Evolutionary conservation across 805 yeast genomes (phyloP), one percentile per base, ranked within the genome.

Genomic region (Nakazawaea ernobii): DNA sequence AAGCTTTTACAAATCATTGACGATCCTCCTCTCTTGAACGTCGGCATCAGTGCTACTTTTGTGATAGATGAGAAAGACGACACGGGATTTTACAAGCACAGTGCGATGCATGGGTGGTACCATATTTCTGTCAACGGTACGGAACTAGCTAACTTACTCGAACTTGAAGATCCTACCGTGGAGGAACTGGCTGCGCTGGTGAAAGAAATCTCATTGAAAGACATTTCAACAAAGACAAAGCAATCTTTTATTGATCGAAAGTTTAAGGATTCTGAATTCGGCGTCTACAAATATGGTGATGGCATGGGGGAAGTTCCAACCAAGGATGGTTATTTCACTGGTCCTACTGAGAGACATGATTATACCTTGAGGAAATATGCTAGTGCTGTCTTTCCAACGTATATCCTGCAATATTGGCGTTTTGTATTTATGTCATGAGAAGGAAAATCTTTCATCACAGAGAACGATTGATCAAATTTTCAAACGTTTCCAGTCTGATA

Each of bases 381-480:
- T 24, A n/a, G 40, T 20, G 40, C 30, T 24, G 27, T 24, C 5
- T 24, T 38, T 2, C 40, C 40, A 17, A 11, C 26, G 8, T 38
- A 38, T 26, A 26, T 38, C 15, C 26, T 11, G 29, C 24, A 20
- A 6, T 38, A 9, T 38, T 38, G 10, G 32, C 17, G 24, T 26
- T 38, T n/a, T 6, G 24, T 6, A 14, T 20, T 9, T 38, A 24
- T 15, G 8, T 24, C 6, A 24, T 38, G 2, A 17, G 32, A 11
- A 20, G 14, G 15, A 38, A 38, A 13, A 11, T 24, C 8, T 15
- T 38, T 4, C 40, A 38, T 26, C 40, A 38, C 14, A 38, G 30
- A 26, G 40, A 38, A 38, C 24, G 40, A n/a, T 26, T 20, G 40
- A 38, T 38, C 40, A 38, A 38, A n/a, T 24, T 38, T 24, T 38